phyloP scores from a whole-genome alignment of 495 filamentous ascomycete genomes.

The Penicillium bovifimosum region DNA sequence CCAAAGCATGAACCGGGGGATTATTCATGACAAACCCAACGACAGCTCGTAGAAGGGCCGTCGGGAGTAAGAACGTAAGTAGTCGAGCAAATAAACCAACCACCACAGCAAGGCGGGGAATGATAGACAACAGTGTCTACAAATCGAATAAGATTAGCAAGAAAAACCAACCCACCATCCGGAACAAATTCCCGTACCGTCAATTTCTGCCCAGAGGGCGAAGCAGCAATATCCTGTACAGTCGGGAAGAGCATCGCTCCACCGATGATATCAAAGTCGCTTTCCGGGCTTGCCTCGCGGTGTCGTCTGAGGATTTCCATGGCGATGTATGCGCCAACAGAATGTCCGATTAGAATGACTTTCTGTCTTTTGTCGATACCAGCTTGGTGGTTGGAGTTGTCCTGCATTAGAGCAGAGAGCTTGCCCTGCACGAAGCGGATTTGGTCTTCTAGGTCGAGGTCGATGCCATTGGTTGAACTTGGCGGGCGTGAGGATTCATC shows the following conservation, averaged over 20 bases:
- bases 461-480: not conserved
- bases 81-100: conserved; percentile 49
- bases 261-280: conserved; percentile 46
- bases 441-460: conserved; percentile 53
- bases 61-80: conserved; percentile 41
- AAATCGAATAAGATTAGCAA: not conserved
- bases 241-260: conserved; percentile 74
- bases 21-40: conserved; percentile 43
- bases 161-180: conserved; percentile 2
- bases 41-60: conserved; percentile 33
- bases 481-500: conserved; percentile 1
- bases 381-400: not conserved
- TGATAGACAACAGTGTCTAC: conserved; percentile 42
- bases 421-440: conserved; percentile 44
- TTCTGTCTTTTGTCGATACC: conserved; percentile 23
- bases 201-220: conserved; percentile 55
- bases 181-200: conserved; percentile 26
- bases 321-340: conserved; percentile 73
- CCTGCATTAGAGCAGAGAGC: conserved; percentile 16
- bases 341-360: conserved; percentile 78
- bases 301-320: conserved; percentile 63
- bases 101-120: conserved; percentile 50
- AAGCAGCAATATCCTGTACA: conserved; percentile 65
- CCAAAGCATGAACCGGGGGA: conserved; percentile 52
- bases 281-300: conserved; percentile 18